These are phyloP conservation scores for Lodderomyces margitis DNA, from an alignment of 1,139 yeast genomes.

Conservation along the genomic window DNA sequence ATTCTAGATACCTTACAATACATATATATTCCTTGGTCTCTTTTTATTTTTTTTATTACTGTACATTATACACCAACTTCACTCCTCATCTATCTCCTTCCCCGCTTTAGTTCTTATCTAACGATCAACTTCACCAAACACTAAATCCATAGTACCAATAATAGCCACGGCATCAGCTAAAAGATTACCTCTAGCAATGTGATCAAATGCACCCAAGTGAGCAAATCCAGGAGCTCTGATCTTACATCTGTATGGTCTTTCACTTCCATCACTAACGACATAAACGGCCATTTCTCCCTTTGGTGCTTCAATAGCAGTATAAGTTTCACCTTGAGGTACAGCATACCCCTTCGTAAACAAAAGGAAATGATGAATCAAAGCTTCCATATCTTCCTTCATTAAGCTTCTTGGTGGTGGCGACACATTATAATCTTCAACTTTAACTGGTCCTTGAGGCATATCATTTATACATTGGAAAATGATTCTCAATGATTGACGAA, in stretches of 20 bases:
- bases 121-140: constrained; percentile 93
- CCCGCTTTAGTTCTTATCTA: constrained; percentile 19
- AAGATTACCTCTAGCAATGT: constrained; percentile 80
- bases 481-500: constrained; percentile 86
- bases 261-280: constrained; percentile 85
- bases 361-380: constrained; percentile 84
- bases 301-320: constrained; percentile 91
- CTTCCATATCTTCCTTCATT: constrained; percentile 95
- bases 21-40: background rate
- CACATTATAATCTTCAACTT: constrained; percentile 86
- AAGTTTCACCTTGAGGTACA: constrained; percentile 89
- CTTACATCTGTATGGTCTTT: constrained; percentile 90
- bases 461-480: constrained; percentile 88
- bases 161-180: constrained; percentile 93
- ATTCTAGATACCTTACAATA: constrained; percentile 5
- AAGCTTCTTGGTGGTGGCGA: constrained; percentile 76
- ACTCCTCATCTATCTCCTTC: background rate
- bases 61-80: background rate
- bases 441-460: constrained; percentile 91
- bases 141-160: constrained; percentile 94
- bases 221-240: constrained; percentile 94
- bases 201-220: constrained; percentile 85
- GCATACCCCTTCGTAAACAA: constrained; percentile 85
- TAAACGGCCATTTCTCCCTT: constrained; percentile 95
- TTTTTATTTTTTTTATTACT: background rate